phyloP scores from a whole-genome alignment of 306 rosid genomes.

The Gynostemma pentaphyllum region DNA sequence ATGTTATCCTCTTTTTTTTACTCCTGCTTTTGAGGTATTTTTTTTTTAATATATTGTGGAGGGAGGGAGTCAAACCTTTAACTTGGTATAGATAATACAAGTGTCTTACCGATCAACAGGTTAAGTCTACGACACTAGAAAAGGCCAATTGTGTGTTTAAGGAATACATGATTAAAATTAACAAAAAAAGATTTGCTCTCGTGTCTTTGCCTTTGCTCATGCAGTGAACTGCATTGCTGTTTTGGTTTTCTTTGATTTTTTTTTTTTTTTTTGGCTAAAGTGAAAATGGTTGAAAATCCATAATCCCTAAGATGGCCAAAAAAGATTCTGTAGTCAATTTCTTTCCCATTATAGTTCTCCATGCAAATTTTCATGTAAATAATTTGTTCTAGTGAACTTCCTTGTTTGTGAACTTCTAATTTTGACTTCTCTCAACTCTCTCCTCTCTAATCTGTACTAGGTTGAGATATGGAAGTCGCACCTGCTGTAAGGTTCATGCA shows the following conservation, averaged over 20 bases:
- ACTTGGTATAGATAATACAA: no score
- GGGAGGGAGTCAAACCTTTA: no score
- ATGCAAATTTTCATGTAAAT: background rate
- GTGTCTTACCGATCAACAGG: no score
- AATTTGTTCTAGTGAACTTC: background rate
- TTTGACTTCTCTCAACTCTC: background rate
- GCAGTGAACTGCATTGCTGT: background rate
- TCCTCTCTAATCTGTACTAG: background rate
- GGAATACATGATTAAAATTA: background rate
- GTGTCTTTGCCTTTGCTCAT: background rate
- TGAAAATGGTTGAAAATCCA: no score
- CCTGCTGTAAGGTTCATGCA: background rate
- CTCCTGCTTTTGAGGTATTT: no score
- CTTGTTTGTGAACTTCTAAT: background rate
- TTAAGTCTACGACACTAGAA: background rate
- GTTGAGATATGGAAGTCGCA: slow-evolving; percentile 2
- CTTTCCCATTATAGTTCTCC: background rate
- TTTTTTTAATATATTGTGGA: background rate
- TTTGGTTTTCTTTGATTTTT: background rate
- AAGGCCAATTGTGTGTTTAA: background rate
- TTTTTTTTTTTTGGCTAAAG: no score
- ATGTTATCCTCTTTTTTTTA: no score
- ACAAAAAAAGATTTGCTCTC: background rate
- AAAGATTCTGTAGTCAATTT: background rate
- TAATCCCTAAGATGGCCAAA: no score